Evolutionary conservation across 2,329 filamentous ascomycete genomes (phyloP), one percentile per base, ranked within the genome.

Genomic region (Orbilia quercus): DNA sequence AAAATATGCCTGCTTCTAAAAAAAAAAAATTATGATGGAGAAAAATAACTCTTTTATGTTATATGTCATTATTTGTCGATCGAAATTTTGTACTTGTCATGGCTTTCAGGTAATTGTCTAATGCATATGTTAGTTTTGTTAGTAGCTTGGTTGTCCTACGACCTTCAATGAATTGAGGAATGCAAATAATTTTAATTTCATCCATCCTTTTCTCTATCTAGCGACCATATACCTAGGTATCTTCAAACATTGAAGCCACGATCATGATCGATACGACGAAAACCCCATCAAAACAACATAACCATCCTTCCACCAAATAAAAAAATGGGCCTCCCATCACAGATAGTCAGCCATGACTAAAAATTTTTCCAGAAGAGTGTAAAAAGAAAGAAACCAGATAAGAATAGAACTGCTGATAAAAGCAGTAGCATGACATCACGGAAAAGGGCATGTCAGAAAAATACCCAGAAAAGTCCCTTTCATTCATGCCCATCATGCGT

Each of bases 401-500:
- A 45, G 16, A 22, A 45, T 20, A 45, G 18, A 45, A 9, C 28
- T 31, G 28, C 28, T 31, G 28, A 31, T 31, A 31, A 31, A 31
- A 31, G 9, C 20, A 18, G 16, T 4, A 18, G 42, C 9, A 40
- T 40, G n/a, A 40, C 5, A 5, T 14, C 36, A 45, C 5, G 4
- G 20, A 4, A 22, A 12, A 45, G 42, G 9, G 5, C 9, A 45
- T 16, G 18, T 50, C 38, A 3, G 45, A 50, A 7, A 45, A 9
- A 4, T 5, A 45, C 6, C n/a, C 2, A 20, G 11, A 45, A 45
- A 6, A 45, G 7, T 2, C 2, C 20, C 12, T n/a, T 50, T 16
- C 25, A 9, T 5, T 22, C 42, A n/a, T 20, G 25, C 18, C 2
- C 48, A 23, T 54, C 53, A 31, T 64, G 59, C 7, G 34, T 42